Evolutionary conservation across 2,329 filamentous ascomycete species (phyloP).

Genomic region (Fusarium decemcellulare): DNA sequence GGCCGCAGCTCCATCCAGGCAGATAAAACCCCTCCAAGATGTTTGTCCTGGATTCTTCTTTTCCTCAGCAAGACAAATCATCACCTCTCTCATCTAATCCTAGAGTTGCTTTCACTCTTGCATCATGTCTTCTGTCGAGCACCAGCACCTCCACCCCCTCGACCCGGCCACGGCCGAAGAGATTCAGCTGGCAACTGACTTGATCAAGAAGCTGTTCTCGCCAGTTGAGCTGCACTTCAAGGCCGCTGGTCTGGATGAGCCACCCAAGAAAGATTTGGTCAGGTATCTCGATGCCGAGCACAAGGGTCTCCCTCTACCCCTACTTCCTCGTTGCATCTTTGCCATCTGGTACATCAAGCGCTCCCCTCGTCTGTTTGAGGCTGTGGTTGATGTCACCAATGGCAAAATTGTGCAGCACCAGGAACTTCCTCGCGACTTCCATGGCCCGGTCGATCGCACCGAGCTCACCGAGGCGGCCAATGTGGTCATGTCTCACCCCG

Average conservation of each 20-base stretch:
- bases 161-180: conserved; percentile 29
- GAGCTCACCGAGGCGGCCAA: conserved; percentile 18
- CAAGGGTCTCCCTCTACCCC: conserved; percentile 11
- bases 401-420: conserved; percentile 17
- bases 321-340: conserved; percentile 18
- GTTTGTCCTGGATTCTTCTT: background rate
- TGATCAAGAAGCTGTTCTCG: conserved; percentile 19
- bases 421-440: conserved; percentile 28
- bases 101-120: background rate
- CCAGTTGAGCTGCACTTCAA: conserved; percentile 30
- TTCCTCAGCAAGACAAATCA: background rate
- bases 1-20: background rate
- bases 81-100: background rate
- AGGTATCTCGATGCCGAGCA: conserved; percentile 25
- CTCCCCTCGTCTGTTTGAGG: conserved; percentile 25
- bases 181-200: conserved; percentile 16
- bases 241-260: conserved; percentile 22
- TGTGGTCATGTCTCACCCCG: conserved; percentile 18
- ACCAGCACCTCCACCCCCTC: conserved; percentile 17
- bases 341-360: conserved; percentile 31
- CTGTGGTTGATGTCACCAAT: conserved; percentile 24
- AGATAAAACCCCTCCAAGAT: background rate
- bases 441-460: conserved; percentile 23
- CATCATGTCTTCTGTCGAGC: conserved; percentile 10
- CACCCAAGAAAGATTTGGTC: conserved; percentile 17